Percentiles rank a stretch among this genome's conserved stretches.
Conservation (phyloP, 768 basidiomycete genomes). For the Russula olivacea region DNA sequence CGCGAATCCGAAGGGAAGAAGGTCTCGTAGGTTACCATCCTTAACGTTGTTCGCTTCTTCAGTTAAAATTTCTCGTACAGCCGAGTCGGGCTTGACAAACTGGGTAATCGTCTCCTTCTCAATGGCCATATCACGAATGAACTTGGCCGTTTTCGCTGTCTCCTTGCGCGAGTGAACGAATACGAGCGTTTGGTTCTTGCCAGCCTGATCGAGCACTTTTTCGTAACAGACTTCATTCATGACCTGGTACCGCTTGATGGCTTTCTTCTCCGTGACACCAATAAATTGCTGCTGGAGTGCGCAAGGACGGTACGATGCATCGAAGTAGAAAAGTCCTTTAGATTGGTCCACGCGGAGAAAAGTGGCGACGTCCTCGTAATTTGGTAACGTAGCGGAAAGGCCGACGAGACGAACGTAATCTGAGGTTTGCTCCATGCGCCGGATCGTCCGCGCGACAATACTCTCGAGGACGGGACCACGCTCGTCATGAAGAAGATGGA, state of each 20-base stretch:
- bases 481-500: slow-evolving; percentile 95
- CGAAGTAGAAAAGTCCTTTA: slow-evolving; percentile 96
- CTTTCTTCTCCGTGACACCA: slow-evolving; percentile 98
- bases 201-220: slow-evolving; percentile 89
- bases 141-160: slow-evolving; percentile 94
- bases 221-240: slow-evolving; percentile 99
- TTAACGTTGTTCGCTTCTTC: slow-evolving; percentile 79
- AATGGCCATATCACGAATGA: slow-evolving; percentile 89
- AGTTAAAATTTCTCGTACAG: slow-evolving; percentile 82
- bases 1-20: slow-evolving; percentile 94
- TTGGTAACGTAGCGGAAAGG: slow-evolving; percentile 95
- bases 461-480: slow-evolving; percentile 95
- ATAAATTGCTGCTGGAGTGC: slow-evolving; percentile 95
- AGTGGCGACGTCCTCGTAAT: slow-evolving; percentile 95
- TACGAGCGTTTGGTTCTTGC: slow-evolving; percentile 88
- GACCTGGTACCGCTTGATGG: slow-evolving; percentile 95
- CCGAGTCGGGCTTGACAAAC: slow-evolving; percentile 91
- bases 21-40: slow-evolving; percentile 77
- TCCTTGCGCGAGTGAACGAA: slow-evolving; percentile 99
- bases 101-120: slow-evolving; percentile 96
- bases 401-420: slow-evolving; percentile 94
- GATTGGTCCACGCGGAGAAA: slow-evolving; percentile 92
- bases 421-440: slow-evolving; percentile 89
- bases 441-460: slow-evolving; percentile 82
- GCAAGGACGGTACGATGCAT: slow-evolving; percentile 89